phyloP scores from a whole-genome alignment of 345 rosid species.

The Populus davidiana region DNA sequence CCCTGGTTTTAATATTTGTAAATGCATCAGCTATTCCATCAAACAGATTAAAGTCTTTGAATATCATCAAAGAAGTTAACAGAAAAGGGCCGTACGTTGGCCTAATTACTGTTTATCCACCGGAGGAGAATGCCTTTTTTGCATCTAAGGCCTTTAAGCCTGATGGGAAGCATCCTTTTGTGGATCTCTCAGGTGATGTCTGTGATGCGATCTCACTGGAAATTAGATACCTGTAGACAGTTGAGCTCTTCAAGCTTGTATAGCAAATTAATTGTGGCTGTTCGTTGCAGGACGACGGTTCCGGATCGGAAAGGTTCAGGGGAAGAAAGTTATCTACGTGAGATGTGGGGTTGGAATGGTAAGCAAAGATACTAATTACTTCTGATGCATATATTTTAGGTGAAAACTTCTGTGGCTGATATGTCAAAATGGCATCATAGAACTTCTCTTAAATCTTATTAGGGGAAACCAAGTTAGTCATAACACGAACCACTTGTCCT shows the following conservation, averaged over 20 bases:
- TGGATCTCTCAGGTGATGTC: slow-evolving; percentile 44
- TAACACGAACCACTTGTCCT: too few relatives aligned
- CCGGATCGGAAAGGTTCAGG: slow-evolving; percentile 39
- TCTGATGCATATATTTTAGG: too few relatives aligned
- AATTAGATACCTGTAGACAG: too few relatives aligned
- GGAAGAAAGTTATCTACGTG: slow-evolving; percentile 45
- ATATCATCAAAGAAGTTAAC: slow-evolving; percentile 32
- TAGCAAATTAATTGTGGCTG: neutral
- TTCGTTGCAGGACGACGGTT: slow-evolving; percentile 42
- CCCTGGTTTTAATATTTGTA: slow-evolving; percentile 5
- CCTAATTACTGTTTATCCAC: slow-evolving; percentile 40
- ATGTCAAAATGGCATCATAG: too few relatives aligned
- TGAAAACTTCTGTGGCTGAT: too few relatives aligned
- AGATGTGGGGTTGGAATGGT: slow-evolving; percentile 64
- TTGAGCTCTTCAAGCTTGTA: too few relatives aligned
- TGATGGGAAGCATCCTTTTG: slow-evolving; percentile 26
- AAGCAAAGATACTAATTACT: neutral
- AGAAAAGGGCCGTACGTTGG: slow-evolving; percentile 44
- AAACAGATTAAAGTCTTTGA: slow-evolving; percentile 10
- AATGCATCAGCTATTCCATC: slow-evolving; percentile 11
- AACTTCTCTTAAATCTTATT: too few relatives aligned
- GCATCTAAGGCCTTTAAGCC: slow-evolving; percentile 35
- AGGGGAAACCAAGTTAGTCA: too few relatives aligned
- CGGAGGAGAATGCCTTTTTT: slow-evolving; percentile 43
- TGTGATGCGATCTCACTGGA: neutral